Base-by-base conservation (phyloP, 148 eudicot species). In the Rhododendron simsii region DNA sequence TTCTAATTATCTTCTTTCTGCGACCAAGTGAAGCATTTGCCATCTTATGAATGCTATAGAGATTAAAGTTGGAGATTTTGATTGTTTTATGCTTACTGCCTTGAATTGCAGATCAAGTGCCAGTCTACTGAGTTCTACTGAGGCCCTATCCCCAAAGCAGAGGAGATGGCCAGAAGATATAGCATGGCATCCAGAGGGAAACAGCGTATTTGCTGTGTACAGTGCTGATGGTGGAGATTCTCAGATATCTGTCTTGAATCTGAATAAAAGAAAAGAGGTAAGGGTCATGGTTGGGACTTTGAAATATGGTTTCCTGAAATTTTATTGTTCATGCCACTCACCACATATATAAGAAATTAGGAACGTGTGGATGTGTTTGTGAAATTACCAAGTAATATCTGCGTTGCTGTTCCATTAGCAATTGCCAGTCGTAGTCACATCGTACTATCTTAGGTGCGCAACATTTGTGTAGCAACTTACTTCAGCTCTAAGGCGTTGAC, bases 81-180 rank as follows among this genome's bases (percentile, higher is more conserved):
- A 23, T 51, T 81, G 75, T 30, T 83, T 80, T 63, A 12, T 81
- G 59, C 30, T 88, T 79, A 51, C 33, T 16, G 57, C 33, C 78
- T 65, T 41, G 48, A 83, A 89, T 73, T 93, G 85, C 91, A 97
- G 98, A 90, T 94, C 96, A 71, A 91, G 93, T 87, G 98, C 98
- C 83, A 90, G 86, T 89, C 92, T 90, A 85, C 88, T 95, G 75
- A 94, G 95, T 92, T 80, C 90, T 63, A 91, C 94, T 67, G 98
- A 95, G 26, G 91, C 98, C 82, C 80, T 82, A 71, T 94, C 99
- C 18, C 94, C 90, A 55, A 95, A 93, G 91, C 93, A 92, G 77
- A 93, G 96, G 90, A 93, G 98, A 90, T 97, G 99, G 99, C 96
- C 99, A 48, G 99, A 97, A 93, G 99, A 97, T 92, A 90, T 95